Base-by-base conservation (phyloP, 495 filamentous ascomycete species). In the Penicillium alfredii region DNA sequence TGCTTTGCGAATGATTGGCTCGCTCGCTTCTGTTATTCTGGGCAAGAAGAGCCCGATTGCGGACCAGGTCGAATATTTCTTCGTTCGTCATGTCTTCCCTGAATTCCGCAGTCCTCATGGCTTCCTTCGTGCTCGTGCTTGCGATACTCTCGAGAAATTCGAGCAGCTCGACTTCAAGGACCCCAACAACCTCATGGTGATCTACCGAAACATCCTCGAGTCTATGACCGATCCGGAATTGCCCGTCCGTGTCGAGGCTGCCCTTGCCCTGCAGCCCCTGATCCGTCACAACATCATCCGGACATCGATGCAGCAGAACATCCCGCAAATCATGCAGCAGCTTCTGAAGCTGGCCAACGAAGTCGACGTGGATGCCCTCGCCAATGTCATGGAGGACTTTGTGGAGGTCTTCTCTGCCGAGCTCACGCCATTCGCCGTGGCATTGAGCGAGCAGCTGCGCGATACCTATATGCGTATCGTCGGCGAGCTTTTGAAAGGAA, bases 371-470 rank as follows among this genome's bases (percentile, higher is more conserved):
- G 88, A 95, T 60, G 86, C 88, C 11, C 62, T 95, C 12, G 87
- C 88, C n/a, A 94, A 94, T 48, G 88, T 95, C n/a, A 95, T 95
- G 92, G 92, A 98, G 58, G 93, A 98, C 50, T 97, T 97, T 57
- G 92, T 98, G 33, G 92, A 98, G 60, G 92, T 97, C 0, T 98
- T 98, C 60, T 89, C 92, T 11, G 68, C 85, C 2, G 93, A 98
- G 55, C 73, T 98, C 33, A 98, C 92, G 1, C 92, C 92, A 6
- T 98, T 98, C 54, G 92, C 92, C n/a, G 93, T 97, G 10, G 90
- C 93, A 4, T 71, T 98, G 25, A 94, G 87, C 51, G 88, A 98
- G 68, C 92, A 98, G 60, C 72, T 98, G 13, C 82, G 90, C 17
- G 92, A 98, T 55, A 98, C 92, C 0, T 98, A 98, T 51, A 73